These are phyloP conservation scores for Penicillium sp. DNA, from an alignment of 2,329 filamentous ascomycete genomes.

Conservation along the genomic window DNA sequence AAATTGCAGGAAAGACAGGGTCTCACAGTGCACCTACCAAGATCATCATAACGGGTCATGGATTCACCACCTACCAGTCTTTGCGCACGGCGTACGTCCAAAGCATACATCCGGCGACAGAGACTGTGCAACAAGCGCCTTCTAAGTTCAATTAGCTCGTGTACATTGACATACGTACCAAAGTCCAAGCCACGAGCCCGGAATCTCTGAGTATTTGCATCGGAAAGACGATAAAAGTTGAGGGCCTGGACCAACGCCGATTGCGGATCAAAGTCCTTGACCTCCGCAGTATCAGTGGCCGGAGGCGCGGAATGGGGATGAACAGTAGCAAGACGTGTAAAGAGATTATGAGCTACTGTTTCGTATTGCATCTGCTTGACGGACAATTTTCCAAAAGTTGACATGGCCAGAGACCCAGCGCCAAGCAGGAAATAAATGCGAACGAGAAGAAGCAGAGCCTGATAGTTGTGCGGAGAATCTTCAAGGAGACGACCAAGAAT, in stretches of 20 bases:
- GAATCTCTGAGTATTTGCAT: slow-evolving; percentile 33
- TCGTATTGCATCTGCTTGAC: slow-evolving; percentile 48
- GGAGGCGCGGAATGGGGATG: slow-evolving; percentile 42
- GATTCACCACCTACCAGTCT: slow-evolving; percentile 37
- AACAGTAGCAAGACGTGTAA: slow-evolving; percentile 44
- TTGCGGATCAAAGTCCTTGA: slow-evolving; percentile 41
- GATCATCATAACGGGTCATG: slow-evolving; percentile 31
- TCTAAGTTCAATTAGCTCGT: slow-evolving; percentile 40
- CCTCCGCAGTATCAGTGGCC: slow-evolving; percentile 36
- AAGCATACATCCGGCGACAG: slow-evolving; percentile 39
- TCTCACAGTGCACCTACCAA: slow-evolving; percentile 27
- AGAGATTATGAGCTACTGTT: slow-evolving; percentile 44
- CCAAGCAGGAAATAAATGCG: slow-evolving; percentile 43
- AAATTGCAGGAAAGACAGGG: not conserved
- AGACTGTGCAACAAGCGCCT: slow-evolving; percentile 36
- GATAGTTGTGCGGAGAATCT: slow-evolving; percentile 45
- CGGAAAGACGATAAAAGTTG: slow-evolving; percentile 39
- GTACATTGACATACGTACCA: slow-evolving; percentile 42
- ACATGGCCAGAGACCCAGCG: slow-evolving; percentile 43
- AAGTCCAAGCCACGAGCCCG: slow-evolving; percentile 37
- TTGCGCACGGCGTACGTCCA: slow-evolving; percentile 40
- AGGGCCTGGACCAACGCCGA: slow-evolving; percentile 38
- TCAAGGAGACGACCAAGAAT: slow-evolving; percentile 38
- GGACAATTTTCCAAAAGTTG: slow-evolving; percentile 41
- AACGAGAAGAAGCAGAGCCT: slow-evolving; percentile 41